Evolutionary conservation across 2,329 filamentous ascomycete species (phyloP), one percentile per base, ranked within the genome.

Genomic region (Domatiomyces globalis): DNA sequence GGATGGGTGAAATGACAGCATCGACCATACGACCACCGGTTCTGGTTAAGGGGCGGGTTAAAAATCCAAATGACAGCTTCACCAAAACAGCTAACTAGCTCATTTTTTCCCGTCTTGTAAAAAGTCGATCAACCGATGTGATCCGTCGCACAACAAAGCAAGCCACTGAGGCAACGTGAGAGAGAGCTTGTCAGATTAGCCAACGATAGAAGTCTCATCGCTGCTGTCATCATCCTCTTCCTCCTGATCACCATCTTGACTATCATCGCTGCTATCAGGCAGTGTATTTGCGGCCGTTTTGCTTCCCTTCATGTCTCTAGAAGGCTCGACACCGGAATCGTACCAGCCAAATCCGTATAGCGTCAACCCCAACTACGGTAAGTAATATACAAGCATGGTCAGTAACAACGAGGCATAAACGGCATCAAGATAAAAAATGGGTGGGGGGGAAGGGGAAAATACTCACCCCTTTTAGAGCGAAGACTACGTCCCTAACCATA

Each of bases 401-500:
- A 39, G 33, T 39, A 15, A 39, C 10, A 39, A 39, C 10, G 15
- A 15, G 33, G 4, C 33, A 39, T 39, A 39, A 15, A 2, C 12
- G 33, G 12, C 33, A 39, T 15, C 33, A 15, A 51, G n/a, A 19
- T 17, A 22, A 15, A 49, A 43, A 25, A 22, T 2, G 19, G 19
- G 19, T 22, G 19, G 12, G 22, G 45, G 20, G 2, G n/a, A n/a
- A 9, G 2, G n/a, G 20, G 47, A 18, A 45, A 10, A 12, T 10
- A 49, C 45, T 44, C 27, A 52, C 49, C 10, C 52, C 20, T 19
- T 39, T 45, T 1, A 56, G 49, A 17, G 54, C 56, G 29, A 50
- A 56, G 2, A 57, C 50, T 1, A 59, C 52, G 45, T 59, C 55
- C 1, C 48, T 6, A 12, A 51, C 48, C 5, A 50, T 58, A 1